Percentiles rank a stretch among this genome's conserved stretches.
Conservation (phyloP, 108 stramenopile genomes). For the Pseudonitzschia delicatissima region DNA sequence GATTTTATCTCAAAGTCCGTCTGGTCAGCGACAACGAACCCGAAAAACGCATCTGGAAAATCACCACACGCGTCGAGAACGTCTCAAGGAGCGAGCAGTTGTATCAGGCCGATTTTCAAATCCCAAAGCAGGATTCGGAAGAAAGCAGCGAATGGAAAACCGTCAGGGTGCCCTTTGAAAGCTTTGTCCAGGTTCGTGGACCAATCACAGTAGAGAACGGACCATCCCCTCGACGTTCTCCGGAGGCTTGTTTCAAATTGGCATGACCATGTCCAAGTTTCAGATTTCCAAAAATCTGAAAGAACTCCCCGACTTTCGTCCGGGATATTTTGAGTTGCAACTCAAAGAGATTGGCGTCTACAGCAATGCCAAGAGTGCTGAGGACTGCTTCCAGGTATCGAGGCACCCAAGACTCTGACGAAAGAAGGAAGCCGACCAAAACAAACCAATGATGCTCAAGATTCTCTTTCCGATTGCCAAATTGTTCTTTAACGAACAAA, state of each 20-base stretch:
- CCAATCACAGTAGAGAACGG: conserved; percentile 61
- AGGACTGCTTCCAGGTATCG: too few species aligned
- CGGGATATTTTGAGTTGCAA: conserved; percentile 75
- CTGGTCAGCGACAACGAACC: conserved; percentile 74
- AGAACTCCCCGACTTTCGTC: conserved; percentile 64
- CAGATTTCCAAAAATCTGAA: conserved; percentile 54
- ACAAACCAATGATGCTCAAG: conserved; percentile 55
- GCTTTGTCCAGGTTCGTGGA: conserved; percentile 67
- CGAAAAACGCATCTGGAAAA: conserved; percentile 68
- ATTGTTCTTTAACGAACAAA: conserved; percentile 64
- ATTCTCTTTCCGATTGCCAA: conserved; percentile 57
- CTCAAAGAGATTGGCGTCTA: conserved; percentile 68
- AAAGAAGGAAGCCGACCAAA: conserved; percentile 51
- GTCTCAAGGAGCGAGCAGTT: conserved; percentile 45
- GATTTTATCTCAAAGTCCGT: conserved; percentile 56
- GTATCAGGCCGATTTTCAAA: conserved; percentile 62
- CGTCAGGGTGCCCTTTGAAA: conserved; percentile 56
- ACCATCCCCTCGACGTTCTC: conserved; percentile 52
- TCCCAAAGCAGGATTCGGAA: conserved; percentile 19
- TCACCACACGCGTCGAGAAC: conserved; percentile 56
- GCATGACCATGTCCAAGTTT: conserved; percentile 73
- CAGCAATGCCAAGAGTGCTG: neutral
- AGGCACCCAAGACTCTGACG: conserved; percentile 12
- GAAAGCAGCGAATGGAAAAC: conserved; percentile 38
- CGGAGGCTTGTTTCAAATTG: conserved; percentile 71